Base-by-base conservation (phyloP, 2,329 filamentous ascomycete species). In the Lasiodiplodia theobromae region DNA sequence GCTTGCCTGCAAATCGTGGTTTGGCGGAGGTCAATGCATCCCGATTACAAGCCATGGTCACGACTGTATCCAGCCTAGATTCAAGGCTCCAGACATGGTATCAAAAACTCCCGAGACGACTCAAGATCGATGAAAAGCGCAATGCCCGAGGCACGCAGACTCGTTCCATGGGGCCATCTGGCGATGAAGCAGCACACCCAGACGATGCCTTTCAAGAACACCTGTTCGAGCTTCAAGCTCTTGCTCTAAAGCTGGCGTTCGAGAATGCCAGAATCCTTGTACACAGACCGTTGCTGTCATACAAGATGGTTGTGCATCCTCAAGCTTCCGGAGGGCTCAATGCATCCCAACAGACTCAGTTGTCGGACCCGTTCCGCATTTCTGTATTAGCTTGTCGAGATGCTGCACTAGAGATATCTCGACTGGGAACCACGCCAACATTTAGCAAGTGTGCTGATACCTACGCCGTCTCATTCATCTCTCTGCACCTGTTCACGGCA, bases 181-280 rank as follows among this genome's bases (percentile, higher is more conserved):
- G 10, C 5, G 53, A 31, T 37, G 37, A 28, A 34, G 31, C 31
- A 34, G 10, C 31, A 10, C 31, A 34, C 1, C 3, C 8, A 3
- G 8, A 10, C 1, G 10, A 34, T 23, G 0, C 40, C 6, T 12
- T 63, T 5, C 12, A 34, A 49, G 6, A 14, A 2, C 40, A 63
- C 23, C 58, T 63, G 12, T 63, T 63, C 28, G 23, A 49, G 18
- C 58, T 63, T 34, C 58, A 63, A 63, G 58, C 38, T 10, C 58
- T 63, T n/a, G 38, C 58, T 31, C 58, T 63, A 4, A 63, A 63
- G 2, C 58, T 63, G 3, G 58, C 38, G 7, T 63, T 34, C 12
- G 58, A 63, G 31, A 63, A 63, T 34, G 38, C 58, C 7, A 63
- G 38, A 16, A 63, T 49, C 28, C 21, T 63, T 2, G 10, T 63